Base-by-base conservation (phyloP, 495 filamentous ascomycete genomes). In the Pseudomonodictys pantanalensis region DNA sequence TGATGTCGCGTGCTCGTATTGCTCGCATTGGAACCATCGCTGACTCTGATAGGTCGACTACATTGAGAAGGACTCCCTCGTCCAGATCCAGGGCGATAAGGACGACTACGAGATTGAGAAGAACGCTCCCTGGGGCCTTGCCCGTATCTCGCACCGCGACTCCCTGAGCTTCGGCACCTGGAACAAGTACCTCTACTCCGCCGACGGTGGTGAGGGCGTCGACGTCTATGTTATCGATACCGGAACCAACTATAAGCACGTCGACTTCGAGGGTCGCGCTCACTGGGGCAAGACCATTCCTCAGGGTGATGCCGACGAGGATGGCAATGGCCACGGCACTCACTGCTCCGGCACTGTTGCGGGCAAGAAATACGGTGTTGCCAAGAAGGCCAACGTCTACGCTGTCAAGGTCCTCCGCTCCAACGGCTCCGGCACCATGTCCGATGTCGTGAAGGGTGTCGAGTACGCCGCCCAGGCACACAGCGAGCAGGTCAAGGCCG, bases 191-290 rank as follows among this genome's bases (percentile, higher is more conserved):
- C 81, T 97, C 12, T 97, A 92, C 71, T 83, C 92, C 25, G 84
- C 82, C 41, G 86, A 95, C 41, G 92, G 90, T 70, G 95, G 95
- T 71, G 92, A 97, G 78, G 95, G 95, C 75, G 93, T 99, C 69
- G 95, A 99, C 79, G 95, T 91, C 58, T 99, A 99, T 72, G 88
- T 97, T 55, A 95, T 99, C 72, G 95, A 99, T 75, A 99, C 95
- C 45, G 95, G 95, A 66, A 93, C 89, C 81, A 95, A 96, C 80
- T 68, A 81, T 59, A 81, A 91, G 8, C 95, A 99, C 77, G 91
- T 92, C 60, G 95, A 99, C 76, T 99, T 99, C 63, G 92, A 91
- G 73, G 95, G 91, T 52, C 91, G 95, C 71, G 95, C 95, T 49
- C 76, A 79, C 67, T 99, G 95, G 95, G 92, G 92, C 72, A 91